These are phyloP conservation scores for Dentipellis fragilis DNA, from an alignment of 768 basidiomycete species.

Conservation along the genomic window DNA sequence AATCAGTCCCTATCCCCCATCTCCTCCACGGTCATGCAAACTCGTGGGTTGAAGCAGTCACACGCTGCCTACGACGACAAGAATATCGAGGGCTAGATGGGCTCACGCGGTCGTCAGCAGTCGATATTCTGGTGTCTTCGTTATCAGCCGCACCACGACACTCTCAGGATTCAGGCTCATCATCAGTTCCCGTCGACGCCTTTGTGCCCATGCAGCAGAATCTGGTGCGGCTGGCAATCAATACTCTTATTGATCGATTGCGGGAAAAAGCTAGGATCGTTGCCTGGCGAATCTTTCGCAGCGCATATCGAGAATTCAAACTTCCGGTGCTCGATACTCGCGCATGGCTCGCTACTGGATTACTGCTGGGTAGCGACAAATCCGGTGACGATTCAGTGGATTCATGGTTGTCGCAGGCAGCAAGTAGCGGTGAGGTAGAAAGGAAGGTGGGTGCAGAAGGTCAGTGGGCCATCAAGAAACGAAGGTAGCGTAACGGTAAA, in stretches of 20 bases:
- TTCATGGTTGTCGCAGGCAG: not conserved
- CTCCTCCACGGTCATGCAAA: not conserved
- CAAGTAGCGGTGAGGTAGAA: not conserved
- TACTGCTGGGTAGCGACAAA: not conserved
- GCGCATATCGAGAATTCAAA: not conserved
- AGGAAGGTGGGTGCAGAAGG: not conserved
- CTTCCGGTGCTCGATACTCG: not conserved
- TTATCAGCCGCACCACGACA: no score
- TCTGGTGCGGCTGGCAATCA: not conserved
- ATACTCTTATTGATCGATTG: not conserved
- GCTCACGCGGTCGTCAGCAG: not conserved
- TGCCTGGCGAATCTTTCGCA: not conserved
- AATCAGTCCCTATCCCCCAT: not conserved
- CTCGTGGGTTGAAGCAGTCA: not conserved
- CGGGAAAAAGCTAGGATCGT: not conserved
- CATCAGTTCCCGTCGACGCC: not conserved
- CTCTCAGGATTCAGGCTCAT: not conserved
- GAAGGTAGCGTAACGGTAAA: not conserved
- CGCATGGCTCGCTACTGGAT: not conserved
- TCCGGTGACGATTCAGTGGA: not conserved
- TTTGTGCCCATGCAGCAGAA: not conserved
- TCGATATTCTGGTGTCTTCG: no score
- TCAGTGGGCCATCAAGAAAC: not conserved
- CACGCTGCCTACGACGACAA: not conserved
- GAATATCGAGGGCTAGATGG: not conserved